Conservation (phyloP, 352 stramenopile species). For the Globisporangium canariense region DNA sequence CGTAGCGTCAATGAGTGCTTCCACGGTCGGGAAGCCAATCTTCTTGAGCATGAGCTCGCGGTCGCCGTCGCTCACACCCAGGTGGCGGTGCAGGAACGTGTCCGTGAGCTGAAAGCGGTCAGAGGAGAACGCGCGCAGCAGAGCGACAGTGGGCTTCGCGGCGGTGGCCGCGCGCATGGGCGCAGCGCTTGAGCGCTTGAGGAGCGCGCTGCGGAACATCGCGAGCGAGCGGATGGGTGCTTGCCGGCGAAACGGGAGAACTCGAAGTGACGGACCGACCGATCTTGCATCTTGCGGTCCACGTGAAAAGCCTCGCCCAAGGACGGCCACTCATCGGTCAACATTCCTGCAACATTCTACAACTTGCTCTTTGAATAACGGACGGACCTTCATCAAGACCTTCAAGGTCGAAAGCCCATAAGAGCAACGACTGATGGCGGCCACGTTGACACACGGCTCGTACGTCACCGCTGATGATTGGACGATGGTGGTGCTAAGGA, state of each 20-base stretch:
- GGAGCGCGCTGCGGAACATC: conserved; percentile 20
- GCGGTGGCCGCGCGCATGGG: conserved; percentile 1
- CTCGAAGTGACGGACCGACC: conserved; percentile 4
- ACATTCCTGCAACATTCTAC: too few species aligned
- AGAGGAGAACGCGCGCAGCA: conserved; percentile 14
- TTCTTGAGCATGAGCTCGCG: conserved; percentile 90
- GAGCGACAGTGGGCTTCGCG: not conserved
- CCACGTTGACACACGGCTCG: not conserved
- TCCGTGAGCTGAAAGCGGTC: conserved; percentile 50
- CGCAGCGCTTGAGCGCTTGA: conserved; percentile 14
- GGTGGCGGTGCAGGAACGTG: conserved; percentile 68
- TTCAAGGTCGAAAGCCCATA: not conserved
- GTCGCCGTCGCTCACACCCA: conserved; percentile 90
- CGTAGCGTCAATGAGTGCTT: conserved; percentile 93
- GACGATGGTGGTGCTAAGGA: not conserved
- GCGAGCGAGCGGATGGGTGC: not conserved
- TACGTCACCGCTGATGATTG: not conserved
- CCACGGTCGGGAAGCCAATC: conserved; percentile 92
- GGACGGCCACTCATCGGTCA: too few species aligned
- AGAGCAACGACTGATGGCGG: too few species aligned
- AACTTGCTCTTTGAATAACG: too few species aligned
- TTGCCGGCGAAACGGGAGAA: not conserved
- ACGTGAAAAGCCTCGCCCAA: not conserved
- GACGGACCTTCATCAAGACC: too few species aligned
- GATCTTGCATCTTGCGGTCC: not conserved